Conservation (phyloP, 2,329 filamentous ascomycete genomes). For the Huntiella bhutanensis region DNA sequence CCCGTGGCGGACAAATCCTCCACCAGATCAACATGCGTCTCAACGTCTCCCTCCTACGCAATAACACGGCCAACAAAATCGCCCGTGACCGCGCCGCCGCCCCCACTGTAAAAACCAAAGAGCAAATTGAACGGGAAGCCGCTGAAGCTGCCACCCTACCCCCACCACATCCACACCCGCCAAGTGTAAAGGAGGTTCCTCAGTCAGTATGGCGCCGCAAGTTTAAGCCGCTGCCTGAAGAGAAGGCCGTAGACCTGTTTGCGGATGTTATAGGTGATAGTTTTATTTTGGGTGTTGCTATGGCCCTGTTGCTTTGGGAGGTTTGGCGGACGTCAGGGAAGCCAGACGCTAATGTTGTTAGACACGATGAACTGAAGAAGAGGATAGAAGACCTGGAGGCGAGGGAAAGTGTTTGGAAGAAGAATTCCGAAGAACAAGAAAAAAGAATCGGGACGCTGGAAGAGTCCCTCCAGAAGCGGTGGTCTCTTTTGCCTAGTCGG, state of each 20-base stretch:
- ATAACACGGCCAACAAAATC: slow-evolving; percentile 35
- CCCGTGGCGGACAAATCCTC: slow-evolving; percentile 41
- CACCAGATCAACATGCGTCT: slow-evolving; percentile 50
- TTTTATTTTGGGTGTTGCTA: slow-evolving; percentile 42
- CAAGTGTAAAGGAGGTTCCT: slow-evolving; percentile 8
- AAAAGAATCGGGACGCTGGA: slow-evolving; percentile 34
- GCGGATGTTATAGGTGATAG: slow-evolving; percentile 45
- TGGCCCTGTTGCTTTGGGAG: slow-evolving; percentile 40
- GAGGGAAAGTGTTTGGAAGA: slow-evolving; percentile 30
- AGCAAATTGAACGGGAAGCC: slow-evolving; percentile 35
- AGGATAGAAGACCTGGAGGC: slow-evolving; percentile 30
- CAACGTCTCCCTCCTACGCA: slow-evolving; percentile 38
- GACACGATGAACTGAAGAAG: slow-evolving; percentile 29
- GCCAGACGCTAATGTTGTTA: slow-evolving; percentile 37
- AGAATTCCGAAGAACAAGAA: slow-evolving; percentile 25
- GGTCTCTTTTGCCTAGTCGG: slow-evolving; percentile 25
- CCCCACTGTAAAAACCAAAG: slow-evolving; percentile 45
- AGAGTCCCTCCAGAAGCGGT: slow-evolving; percentile 32
- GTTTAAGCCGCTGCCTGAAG: slow-evolving; percentile 43
- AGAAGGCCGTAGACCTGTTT: slow-evolving; percentile 46
- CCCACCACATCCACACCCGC: slow-evolving; percentile 2
- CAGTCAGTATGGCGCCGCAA: slow-evolving; percentile 40
- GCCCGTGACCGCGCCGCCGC: slow-evolving; percentile 44
- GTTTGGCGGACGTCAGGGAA: slow-evolving; percentile 40
- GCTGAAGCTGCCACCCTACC: neutral